Percentiles rank a stretch among this genome's conserved stretches.
Evolutionary conservation across 2,329 filamentous ascomycete genomes (phyloP).

Genomic region (Colletotrichum sp.): DNA sequence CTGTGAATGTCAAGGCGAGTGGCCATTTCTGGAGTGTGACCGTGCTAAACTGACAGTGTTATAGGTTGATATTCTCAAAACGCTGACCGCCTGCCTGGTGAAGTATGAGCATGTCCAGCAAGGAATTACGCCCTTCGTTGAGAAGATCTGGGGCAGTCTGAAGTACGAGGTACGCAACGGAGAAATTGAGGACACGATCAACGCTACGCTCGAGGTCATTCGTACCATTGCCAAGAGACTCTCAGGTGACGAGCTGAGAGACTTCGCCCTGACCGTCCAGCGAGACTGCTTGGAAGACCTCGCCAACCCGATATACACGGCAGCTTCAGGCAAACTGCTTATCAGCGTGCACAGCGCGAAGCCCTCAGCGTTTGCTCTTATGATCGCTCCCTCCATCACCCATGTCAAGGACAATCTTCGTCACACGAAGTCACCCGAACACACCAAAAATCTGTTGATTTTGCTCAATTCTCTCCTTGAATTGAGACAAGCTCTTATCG

Average conservation of each 20-base stretch:
- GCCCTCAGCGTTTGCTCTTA: conserved; percentile 50
- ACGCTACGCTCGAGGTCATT: conserved; percentile 60
- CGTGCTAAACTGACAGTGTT: not conserved
- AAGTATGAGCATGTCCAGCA: conserved; percentile 51
- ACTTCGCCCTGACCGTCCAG: conserved; percentile 53
- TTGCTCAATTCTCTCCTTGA: conserved; percentile 57
- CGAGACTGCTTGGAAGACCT: conserved; percentile 60
- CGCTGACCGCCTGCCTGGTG: conserved; percentile 57
- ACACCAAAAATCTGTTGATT: conserved; percentile 56
- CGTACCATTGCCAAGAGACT: conserved; percentile 52
- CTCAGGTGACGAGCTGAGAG: conserved; percentile 45
- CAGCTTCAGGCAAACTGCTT: conserved; percentile 56
- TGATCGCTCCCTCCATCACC: conserved; percentile 50
- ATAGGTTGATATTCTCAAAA: conserved; percentile 60
- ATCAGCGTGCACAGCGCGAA: conserved; percentile 56
- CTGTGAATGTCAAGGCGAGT: conserved; percentile 60
- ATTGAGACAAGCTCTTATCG: conserved; percentile 45
- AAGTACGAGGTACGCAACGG: conserved; percentile 69
- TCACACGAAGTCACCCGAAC: conserved; percentile 53
- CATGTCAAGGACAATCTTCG: conserved; percentile 56
- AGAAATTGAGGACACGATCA: conserved; percentile 61
- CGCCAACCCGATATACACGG: conserved; percentile 56
- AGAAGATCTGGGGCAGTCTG: conserved; percentile 62
- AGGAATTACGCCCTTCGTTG: conserved; percentile 52
- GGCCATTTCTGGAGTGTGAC: no score